Percentiles rank a stretch among this genome's conserved stretches.
Conservation (phyloP, 192 early-diverging fungal species). For the Podila epigama region DNA sequence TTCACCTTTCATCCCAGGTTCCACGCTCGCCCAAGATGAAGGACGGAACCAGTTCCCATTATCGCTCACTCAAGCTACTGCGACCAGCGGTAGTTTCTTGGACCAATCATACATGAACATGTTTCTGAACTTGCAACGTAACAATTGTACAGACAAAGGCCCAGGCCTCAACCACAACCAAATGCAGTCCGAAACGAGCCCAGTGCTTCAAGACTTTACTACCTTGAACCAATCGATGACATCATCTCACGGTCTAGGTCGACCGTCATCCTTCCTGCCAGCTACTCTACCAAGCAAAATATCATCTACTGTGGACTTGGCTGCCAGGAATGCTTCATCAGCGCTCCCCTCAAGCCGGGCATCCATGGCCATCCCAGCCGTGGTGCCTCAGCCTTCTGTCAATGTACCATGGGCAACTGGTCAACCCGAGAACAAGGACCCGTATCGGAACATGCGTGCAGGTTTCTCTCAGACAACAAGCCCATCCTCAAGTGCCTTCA, state of each 20-base stretch:
- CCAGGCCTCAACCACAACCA: neutral
- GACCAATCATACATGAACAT: constrained; percentile 40
- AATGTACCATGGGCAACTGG: constrained; percentile 18
- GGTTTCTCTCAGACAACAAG: constrained; percentile 40
- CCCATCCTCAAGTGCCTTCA: constrained; percentile 30
- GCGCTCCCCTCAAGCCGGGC: neutral
- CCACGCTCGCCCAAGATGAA: constrained; percentile 26
- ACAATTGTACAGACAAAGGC: neutral
- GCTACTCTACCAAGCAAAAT: neutral
- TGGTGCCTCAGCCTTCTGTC: neutral
- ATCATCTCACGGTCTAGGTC: constrained; percentile 18
- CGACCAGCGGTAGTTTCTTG: constrained; percentile 21
- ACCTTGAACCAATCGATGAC: constrained; percentile 35
- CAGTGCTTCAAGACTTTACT: constrained; percentile 39
- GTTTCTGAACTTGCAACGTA: constrained; percentile 10
- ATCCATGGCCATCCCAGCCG: neutral
- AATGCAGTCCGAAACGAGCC: constrained; percentile 2
- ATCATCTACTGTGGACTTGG: too few relatives aligned
- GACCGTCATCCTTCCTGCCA: neutral
- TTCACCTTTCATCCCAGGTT: constrained; percentile 33
- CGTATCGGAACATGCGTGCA: constrained; percentile 26
- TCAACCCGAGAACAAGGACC: constrained; percentile 19
- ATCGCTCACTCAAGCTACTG: constrained; percentile 11
- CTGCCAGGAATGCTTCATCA: neutral
- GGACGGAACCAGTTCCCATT: constrained; percentile 10